A percentile compares a stretch with the other conserved stretches of the same genome.
These are phyloP conservation scores for Pholiota molesta DNA, from an alignment of 768 basidiomycete genomes.

Conservation along the genomic window DNA sequence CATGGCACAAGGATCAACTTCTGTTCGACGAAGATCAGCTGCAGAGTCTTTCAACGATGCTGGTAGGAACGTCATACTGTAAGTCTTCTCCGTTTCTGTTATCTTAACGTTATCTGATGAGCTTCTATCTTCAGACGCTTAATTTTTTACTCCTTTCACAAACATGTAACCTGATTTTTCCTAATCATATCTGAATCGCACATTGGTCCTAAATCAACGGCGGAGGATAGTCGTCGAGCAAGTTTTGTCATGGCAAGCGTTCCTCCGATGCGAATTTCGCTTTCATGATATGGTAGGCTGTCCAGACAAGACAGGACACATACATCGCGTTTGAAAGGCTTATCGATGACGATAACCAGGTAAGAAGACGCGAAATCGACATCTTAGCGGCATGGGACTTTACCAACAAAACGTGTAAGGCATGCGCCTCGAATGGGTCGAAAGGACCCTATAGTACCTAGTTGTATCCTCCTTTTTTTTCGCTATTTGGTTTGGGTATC, in stretches of 20 bases:
- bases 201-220: neutral
- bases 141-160: conserved; percentile 13
- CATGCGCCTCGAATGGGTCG: neutral
- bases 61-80: conserved; percentile 91
- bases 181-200: conserved; percentile 1
- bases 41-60: conserved; percentile 83
- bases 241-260: neutral
- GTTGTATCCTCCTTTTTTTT: neutral
- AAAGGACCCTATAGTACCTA: neutral
- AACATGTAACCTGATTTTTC: neutral
- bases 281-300: neutral
- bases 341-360: neutral
- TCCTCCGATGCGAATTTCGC: neutral
- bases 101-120: conserved; percentile 5
- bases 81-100: conserved; percentile 30
- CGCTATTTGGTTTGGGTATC: neutral
- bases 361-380: neutral
- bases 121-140: conserved; percentile 14
- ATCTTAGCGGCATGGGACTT: neutral
- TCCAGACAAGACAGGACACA: neutral
- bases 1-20: conserved; percentile 89
- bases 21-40: conserved; percentile 90
- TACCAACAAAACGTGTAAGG: neutral
- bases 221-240: neutral
- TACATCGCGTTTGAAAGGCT: neutral